These are phyloP conservation scores for Apophysomyces ossiformis DNA, from an alignment of 371 early-diverging fungal genomes.

Conservation along the genomic window DNA sequence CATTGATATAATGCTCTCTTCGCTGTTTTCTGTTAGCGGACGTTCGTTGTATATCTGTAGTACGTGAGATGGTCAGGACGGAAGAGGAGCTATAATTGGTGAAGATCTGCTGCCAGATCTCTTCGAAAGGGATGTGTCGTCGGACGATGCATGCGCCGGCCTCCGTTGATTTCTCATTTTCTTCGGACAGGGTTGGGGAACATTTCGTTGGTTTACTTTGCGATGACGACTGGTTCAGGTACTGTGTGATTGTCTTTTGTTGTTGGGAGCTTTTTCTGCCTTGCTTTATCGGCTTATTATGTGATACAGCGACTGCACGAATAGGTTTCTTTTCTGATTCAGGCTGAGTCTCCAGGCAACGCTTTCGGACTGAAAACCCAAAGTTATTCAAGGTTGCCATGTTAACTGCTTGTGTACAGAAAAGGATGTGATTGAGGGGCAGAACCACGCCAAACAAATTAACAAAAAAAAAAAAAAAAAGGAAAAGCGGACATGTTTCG, in stretches of 20 bases:
- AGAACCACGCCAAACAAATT: slow-evolving; percentile 21
- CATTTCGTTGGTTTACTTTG: not conserved
- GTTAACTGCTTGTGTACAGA: not conserved
- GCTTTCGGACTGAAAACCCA: slow-evolving; percentile 14
- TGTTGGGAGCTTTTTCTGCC: not conserved
- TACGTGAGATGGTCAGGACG: not conserved
- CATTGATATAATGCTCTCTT: not conserved
- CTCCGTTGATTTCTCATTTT: not conserved
- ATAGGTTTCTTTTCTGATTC: slow-evolving; percentile 8
- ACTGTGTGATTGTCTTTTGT: slow-evolving; percentile 3
- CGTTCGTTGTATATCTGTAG: not conserved
- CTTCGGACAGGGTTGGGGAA: not conserved
- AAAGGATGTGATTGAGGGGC: not conserved
- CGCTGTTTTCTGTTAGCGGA: not conserved
- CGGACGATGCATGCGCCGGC: slow-evolving; percentile 1
- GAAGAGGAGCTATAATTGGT: not conserved
- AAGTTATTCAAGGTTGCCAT: slow-evolving; percentile 18
- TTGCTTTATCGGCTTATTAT: not conserved
- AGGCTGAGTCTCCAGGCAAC: not conserved
- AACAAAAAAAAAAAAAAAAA: too few relatives aligned
- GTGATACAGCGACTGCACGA: not conserved
- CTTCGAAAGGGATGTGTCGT: slow-evolving; percentile 8
- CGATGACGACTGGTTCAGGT: not conserved
- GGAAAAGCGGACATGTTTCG: slow-evolving; percentile 20
- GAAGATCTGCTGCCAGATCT: slow-evolving; percentile 11